Evolutionary conservation across 805 yeast species (phyloP), one percentile per base, ranked within the genome.

Genomic region (Candida khao-thaluensis): DNA sequence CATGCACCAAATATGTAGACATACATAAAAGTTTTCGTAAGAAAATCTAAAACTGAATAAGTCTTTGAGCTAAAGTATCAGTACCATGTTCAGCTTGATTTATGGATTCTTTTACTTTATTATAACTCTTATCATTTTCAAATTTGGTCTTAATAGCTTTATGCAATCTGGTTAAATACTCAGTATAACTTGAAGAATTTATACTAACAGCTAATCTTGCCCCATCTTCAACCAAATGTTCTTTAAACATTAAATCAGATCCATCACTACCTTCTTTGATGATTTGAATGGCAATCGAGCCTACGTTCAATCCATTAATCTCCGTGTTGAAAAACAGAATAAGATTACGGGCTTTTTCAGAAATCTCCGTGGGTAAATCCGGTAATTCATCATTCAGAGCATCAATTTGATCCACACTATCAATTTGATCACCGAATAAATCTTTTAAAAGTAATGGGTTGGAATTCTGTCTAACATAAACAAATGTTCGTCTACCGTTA

Each of bases 221-320:
- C 32, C 77, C 71, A 56, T 93, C 98, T 52, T 93, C 98, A 20
- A 81, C 79, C 54, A 93, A 63, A 36, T 76, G 52, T 29, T 79
- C 80, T 27, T 71, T 63, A 54, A 88, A 77, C 27, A 52, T 56
- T 9, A 44, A 41, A 49, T 81, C 80, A 2, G 77, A 70, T 2
- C 79, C 78, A 53, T 85, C 95, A 15, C 74, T 59, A 5, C 80
- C 80, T 48, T 78, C 80, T 44, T 93, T 69, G 11, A 84, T 76
- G 5, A 88, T 56, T 43, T 77, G 79, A 20, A 86, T 58, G 1
- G 79, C 74, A 5, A 55, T 55, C n/a, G 66, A 43, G 8, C 57
- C 65, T 22, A 56, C 41, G 7, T 50, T 28, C 5, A 56, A 39
- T 0, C 72, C 72, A 30, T 54, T 49, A 16, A 68, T 51, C 3